Percentiles rank a stretch among this genome's conserved stretches.
Evolutionary conservation across 1,284 basidiomycete genomes (phyloP).

Genomic region (Malassezia psittaci): DNA sequence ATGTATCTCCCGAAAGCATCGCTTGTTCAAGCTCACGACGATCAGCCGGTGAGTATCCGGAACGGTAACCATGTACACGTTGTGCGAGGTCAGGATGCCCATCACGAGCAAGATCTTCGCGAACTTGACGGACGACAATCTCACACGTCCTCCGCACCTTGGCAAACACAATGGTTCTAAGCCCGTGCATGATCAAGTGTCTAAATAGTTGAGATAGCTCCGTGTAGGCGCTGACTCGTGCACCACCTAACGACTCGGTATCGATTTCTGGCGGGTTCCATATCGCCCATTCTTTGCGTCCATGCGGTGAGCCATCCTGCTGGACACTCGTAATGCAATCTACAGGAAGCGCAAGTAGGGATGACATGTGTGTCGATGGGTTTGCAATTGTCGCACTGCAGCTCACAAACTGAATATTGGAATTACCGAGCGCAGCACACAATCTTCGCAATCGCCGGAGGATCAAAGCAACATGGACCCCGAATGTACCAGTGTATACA

Average conservation of each 20-base stretch:
- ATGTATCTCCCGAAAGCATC: slow-evolving; percentile 69
- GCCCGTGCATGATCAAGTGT: slow-evolving; percentile 68
- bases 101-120: slow-evolving; percentile 62
- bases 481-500: slow-evolving; percentile 55
- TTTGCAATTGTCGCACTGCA: slow-evolving; percentile 81
- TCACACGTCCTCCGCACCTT: slow-evolving; percentile 77
- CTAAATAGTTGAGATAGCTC: slow-evolving; percentile 69
- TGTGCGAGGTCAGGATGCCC: slow-evolving; percentile 66
- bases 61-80: slow-evolving; percentile 71
- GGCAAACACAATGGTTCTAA: slow-evolving; percentile 76
- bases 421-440: slow-evolving; percentile 74
- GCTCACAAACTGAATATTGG: slow-evolving; percentile 62
- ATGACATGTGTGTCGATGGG: slow-evolving; percentile 51
- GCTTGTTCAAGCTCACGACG: slow-evolving; percentile 72
- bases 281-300: slow-evolving; percentile 55
- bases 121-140: slow-evolving; percentile 67
- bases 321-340: slow-evolving; percentile 56
- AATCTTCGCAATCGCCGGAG: slow-evolving; percentile 58
- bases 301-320: slow-evolving; percentile 73
- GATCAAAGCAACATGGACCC: slow-evolving; percentile 36
- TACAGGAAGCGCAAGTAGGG: slow-evolving; percentile 55
- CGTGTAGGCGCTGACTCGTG: slow-evolving; percentile 57
- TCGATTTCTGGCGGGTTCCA: slow-evolving; percentile 60
- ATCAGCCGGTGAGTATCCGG: slow-evolving; percentile 63
- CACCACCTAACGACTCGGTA: slow-evolving; percentile 55